Conservation (phyloP, 148 eudicot species). For the Dysphania ambrosioides region DNA sequence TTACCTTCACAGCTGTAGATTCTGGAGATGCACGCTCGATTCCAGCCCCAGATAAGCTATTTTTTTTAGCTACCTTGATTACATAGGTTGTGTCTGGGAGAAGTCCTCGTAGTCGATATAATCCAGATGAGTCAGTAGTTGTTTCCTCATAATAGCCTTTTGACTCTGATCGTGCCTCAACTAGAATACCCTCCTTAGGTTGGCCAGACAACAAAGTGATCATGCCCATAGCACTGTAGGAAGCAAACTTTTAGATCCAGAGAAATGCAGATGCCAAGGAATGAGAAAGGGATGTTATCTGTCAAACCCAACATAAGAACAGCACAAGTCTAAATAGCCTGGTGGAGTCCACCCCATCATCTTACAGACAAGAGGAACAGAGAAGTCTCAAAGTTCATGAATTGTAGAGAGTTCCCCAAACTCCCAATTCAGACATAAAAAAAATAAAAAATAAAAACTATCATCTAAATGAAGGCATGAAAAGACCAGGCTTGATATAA, state of each 20-base stretch:
- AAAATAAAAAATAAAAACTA: not conserved
- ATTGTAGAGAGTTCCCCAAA: not conserved
- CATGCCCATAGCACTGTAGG: constrained; percentile 77
- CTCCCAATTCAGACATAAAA: not conserved
- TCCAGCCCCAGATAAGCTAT: constrained; percentile 40
- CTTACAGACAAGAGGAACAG: not conserved
- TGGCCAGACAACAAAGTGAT: constrained; percentile 86
- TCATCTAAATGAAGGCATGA: not conserved
- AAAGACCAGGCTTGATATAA: not conserved
- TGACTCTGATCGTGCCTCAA: constrained; percentile 87
- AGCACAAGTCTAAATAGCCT: not conserved
- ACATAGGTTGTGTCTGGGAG: constrained; percentile 72
- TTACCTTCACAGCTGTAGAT: constrained; percentile 56
- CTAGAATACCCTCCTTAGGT: constrained; percentile 74
- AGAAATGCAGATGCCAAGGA: not conserved
- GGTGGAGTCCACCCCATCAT: not conserved
- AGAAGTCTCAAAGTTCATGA: not conserved
- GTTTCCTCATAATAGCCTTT: constrained; percentile 93
- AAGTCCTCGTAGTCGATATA: constrained; percentile 87
- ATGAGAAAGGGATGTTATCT: not conserved
- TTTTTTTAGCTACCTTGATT: constrained; percentile 64
- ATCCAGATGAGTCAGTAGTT: constrained; percentile 80
- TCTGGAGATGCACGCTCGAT: constrained; percentile 96
- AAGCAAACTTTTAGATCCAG: constrained; percentile 11
- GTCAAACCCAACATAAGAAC: not conserved